Conservation (phyloP, 805 yeast species). For the Lachancea quebecensis region DNA sequence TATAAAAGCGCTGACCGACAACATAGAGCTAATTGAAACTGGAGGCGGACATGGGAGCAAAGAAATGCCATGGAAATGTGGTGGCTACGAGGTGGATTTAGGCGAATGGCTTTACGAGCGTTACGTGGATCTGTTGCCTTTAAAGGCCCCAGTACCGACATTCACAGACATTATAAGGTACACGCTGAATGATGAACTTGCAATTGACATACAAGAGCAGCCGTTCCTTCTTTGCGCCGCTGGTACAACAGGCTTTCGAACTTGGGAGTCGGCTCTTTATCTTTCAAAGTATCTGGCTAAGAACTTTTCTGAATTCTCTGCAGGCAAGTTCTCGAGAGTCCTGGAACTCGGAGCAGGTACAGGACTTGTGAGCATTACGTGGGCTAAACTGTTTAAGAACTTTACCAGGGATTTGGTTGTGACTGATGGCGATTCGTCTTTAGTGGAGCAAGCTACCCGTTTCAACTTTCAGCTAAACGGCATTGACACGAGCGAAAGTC, state of each 20-base stretch:
- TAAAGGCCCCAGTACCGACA: slow-evolving; percentile 22
- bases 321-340: slow-evolving; percentile 20
- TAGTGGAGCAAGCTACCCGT: slow-evolving; percentile 19
- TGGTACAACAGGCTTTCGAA: slow-evolving; percentile 86
- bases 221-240: slow-evolving; percentile 59
- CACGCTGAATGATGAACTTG: slow-evolving; percentile 12
- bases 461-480: slow-evolving; percentile 43
- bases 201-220: slow-evolving; percentile 44
- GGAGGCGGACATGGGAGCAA: neutral
- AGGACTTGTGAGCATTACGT: slow-evolving; percentile 48
- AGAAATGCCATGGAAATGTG: neutral
- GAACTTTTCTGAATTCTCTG: slow-evolving; percentile 1
- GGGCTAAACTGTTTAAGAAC: slow-evolving; percentile 10
- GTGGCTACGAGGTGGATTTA: slow-evolving; percentile 10
- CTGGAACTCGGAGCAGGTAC: slow-evolving; percentile 89
- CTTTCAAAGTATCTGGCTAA: slow-evolving; percentile 45
- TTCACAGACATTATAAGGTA: slow-evolving; percentile 31
- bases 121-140: slow-evolving; percentile 26
- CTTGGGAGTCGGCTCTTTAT: slow-evolving; percentile 89
- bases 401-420: slow-evolving; percentile 14
- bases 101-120: slow-evolving; percentile 30
- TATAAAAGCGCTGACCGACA: slow-evolving; percentile 37
- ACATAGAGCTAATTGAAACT: slow-evolving; percentile 30
- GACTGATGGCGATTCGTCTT: slow-evolving; percentile 29
- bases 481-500: slow-evolving; percentile 11